These are phyloP conservation scores for Liquidambar formosana DNA, from an alignment of 164 flowering plant genomes.

Conservation along the genomic window DNA sequence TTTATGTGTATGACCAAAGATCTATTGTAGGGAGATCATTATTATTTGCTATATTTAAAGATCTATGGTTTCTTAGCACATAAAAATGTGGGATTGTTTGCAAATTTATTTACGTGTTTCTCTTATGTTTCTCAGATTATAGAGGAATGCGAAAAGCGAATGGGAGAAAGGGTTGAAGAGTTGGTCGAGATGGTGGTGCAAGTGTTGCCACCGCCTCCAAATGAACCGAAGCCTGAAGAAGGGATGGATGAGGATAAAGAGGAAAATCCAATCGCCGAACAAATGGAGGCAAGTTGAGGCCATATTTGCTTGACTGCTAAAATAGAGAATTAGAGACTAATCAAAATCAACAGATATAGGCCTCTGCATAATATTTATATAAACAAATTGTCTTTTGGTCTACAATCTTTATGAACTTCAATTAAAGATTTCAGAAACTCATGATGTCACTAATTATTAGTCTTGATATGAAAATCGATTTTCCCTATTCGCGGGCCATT, in stretches of 20 bases:
- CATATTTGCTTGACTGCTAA: background rate
- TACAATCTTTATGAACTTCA: background rate
- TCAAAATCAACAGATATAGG: background rate
- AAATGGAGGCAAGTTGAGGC: conserved; percentile 1
- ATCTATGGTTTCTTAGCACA: background rate
- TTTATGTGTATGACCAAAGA: background rate
- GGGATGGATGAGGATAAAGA: background rate
- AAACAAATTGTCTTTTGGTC: background rate
- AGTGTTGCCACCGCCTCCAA: conserved; percentile 21
- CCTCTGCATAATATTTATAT: background rate
- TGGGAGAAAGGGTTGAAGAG: conserved; percentile 25
- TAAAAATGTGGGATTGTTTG: background rate
- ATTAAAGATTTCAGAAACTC: background rate
- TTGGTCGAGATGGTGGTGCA: conserved; percentile 18
- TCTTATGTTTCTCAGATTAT: conserved; percentile 22
- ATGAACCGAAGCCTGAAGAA: background rate
- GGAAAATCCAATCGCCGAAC: conserved; percentile 4
- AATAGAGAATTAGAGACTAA: background rate
- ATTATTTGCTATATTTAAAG: background rate
- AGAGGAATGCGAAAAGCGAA: conserved; percentile 25
- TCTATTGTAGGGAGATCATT: background rate
- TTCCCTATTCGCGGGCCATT: too few species aligned
- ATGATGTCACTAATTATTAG: background rate
- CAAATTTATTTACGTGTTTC: background rate
- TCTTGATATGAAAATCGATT: too few species aligned